A percentile compares a stretch with the other conserved stretches of the same genome.
These are phyloP conservation scores for Penicillium sp. DNA, from an alignment of 2,329 filamentous ascomycete species.

Conservation along the genomic window DNA sequence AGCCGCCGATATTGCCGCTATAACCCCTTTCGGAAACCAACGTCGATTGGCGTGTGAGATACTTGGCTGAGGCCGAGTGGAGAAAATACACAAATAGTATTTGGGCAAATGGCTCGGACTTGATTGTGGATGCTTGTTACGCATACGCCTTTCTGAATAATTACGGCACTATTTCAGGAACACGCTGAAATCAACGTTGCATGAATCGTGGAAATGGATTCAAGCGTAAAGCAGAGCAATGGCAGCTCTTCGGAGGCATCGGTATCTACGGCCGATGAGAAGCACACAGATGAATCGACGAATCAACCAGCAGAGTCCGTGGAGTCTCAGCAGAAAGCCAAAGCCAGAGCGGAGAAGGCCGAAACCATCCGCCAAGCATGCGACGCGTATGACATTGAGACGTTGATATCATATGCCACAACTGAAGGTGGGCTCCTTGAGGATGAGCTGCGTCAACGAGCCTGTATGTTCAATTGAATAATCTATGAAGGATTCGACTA, in stretches of 20 bases:
- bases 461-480: constrained; percentile 60
- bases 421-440: constrained; percentile 63
- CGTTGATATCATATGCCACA: constrained; percentile 56
- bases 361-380: constrained; percentile 58
- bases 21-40: not conserved
- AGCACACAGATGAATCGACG: not conserved
- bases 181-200: not conserved
- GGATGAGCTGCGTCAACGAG: constrained; percentile 64
- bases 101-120: not conserved
- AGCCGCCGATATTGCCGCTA: not conserved
- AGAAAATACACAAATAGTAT: not conserved
- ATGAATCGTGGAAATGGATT: not conserved
- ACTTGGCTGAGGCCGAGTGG: not conserved
- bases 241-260: not conserved
- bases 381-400: constrained; percentile 52
- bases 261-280: constrained; percentile 2
- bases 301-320: not conserved
- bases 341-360: constrained; percentile 36
- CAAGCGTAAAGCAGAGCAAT: constrained; percentile 1
- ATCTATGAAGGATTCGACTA: constrained; percentile 5
- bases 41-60: not conserved
- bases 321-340: constrained; percentile 2
- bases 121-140: not conserved
- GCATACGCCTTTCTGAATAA: not conserved
- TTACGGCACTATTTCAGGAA: not conserved